Conservation (phyloP, 2,329 filamentous ascomycete genomes). For the Fonsecaea erecta region DNA sequence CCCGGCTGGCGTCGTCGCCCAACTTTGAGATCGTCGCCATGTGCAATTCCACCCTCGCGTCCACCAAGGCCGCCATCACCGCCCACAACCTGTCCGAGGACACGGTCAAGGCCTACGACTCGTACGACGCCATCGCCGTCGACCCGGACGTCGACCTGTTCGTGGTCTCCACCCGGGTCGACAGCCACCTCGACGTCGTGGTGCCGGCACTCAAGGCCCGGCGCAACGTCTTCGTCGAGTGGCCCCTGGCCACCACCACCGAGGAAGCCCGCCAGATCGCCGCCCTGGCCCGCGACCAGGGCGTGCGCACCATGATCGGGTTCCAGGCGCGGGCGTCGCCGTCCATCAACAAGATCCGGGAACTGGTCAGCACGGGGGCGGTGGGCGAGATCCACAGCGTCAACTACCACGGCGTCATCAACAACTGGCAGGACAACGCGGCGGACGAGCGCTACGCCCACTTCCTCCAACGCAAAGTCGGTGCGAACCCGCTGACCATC, state of each 20-base stretch:
- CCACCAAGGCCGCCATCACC: constrained; percentile 52
- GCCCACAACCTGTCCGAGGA: constrained; percentile 49
- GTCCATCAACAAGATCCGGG: constrained; percentile 49
- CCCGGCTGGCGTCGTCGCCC: constrained; percentile 58
- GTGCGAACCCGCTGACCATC: constrained; percentile 50
- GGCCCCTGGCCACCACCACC: constrained; percentile 59
- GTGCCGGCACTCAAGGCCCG: constrained; percentile 57
- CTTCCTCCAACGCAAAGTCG: constrained; percentile 54
- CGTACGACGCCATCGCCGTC: constrained; percentile 53
- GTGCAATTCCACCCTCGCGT: constrained; percentile 55
- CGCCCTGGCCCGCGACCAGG: constrained; percentile 41
- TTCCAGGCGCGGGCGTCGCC: constrained; percentile 59
- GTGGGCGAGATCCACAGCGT: constrained; percentile 61
- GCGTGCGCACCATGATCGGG: constrained; percentile 53
- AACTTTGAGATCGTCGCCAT: constrained; percentile 58
- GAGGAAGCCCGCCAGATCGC: constrained; percentile 51
- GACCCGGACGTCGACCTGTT: constrained; percentile 61
- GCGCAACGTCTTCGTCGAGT: constrained; percentile 62
- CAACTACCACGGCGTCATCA: constrained; percentile 50
- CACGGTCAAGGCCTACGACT: constrained; percentile 55
- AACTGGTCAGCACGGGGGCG: constrained; percentile 51
- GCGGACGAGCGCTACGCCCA: constrained; percentile 50
- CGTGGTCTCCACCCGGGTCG: constrained; percentile 60
- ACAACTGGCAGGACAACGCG: constrained; percentile 39
- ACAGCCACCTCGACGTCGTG: constrained; percentile 55